Evolutionary conservation across 1,284 basidiomycete species (phyloP).

Genomic region (Sanguinoderma infundibulare): DNA sequence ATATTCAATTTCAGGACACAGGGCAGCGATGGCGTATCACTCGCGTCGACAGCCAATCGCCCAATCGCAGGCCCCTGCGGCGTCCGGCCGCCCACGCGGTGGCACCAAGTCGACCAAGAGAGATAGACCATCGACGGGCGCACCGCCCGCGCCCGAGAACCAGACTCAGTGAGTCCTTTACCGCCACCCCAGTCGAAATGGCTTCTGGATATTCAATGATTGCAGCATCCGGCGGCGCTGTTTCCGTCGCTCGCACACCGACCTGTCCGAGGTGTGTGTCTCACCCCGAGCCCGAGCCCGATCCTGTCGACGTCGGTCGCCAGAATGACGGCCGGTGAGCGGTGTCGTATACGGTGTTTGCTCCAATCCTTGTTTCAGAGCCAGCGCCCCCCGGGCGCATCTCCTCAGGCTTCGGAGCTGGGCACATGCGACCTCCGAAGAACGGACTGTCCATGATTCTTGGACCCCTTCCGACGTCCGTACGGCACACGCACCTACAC

Average conservation of each 20-base stretch:
- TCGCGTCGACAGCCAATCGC: not conserved
- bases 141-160: not conserved
- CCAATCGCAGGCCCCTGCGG: not conserved
- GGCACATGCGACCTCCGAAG: not conserved
- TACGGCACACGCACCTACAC: not conserved
- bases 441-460: not conserved
- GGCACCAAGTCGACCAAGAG: not conserved
- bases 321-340: not conserved
- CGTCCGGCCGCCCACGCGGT: not conserved
- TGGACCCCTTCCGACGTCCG: not conserved
- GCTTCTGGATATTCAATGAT: slow-evolving; percentile 23
- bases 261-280: not conserved
- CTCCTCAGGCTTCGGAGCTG: not conserved
- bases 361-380: not conserved
- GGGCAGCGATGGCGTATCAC: no score
- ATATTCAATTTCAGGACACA: not conserved
- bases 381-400: not conserved
- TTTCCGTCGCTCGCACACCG: no score
- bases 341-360: not conserved
- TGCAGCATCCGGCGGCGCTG: slow-evolving; percentile 10
- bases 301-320: no score
- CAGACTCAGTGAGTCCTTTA: not conserved
- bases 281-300: not conserved
- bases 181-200: slow-evolving; percentile 22
- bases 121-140: not conserved